Evolutionary conservation across 371 early-diverging fungal genomes (phyloP), one percentile per base, ranked within the genome.

Genomic region (Rhizopus delemar): DNA sequence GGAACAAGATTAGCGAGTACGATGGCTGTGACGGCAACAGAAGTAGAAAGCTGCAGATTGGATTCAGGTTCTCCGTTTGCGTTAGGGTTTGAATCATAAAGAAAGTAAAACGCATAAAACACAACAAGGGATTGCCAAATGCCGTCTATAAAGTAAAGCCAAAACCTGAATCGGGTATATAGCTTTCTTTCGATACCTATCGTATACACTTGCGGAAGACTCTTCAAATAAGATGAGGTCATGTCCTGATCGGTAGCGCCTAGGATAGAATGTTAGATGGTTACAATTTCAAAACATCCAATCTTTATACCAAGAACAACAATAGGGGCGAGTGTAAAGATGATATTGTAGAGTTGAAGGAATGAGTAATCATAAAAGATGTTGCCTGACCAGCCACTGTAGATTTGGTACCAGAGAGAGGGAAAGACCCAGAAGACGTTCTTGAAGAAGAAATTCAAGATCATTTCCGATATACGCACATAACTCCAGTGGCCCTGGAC

Each of bases 401-500:
- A 92, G 62, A 93, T 87, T 63, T 91, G 91, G 78, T 79, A 93
- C 93, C 93, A 93, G 50, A 92, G 82, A 0, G 87, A 81, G 2
- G 86, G 84, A 61, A 93, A 89, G 0, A 92, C 86, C 92, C 92
- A 95, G 28, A 94, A 82, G 0, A 91, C 84, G 72, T 95, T 95
- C 72, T 96, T 97, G 84, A 93, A 95, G 69, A 95, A 97, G 66
- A 91, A 95, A 64, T 85, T 90, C 54, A 96, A 79, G 87, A 67
- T 90, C 86, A 95, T 86, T 68, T 93, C 90, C n/a, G 93, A 73
- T 35, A 93, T 90, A 41, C 97, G 84, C 63, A 87, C 72, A 70
- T 97, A 97, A 51, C 89, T 88, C 94, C 94, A 92, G 68, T 91
- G 82, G 48, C 99, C 91, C 75, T 93, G 92, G 5, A 91, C 93